phyloP scores from a whole-genome alignment of 768 basidiomycete species.

The Phlegmacium glaucopus region DNA sequence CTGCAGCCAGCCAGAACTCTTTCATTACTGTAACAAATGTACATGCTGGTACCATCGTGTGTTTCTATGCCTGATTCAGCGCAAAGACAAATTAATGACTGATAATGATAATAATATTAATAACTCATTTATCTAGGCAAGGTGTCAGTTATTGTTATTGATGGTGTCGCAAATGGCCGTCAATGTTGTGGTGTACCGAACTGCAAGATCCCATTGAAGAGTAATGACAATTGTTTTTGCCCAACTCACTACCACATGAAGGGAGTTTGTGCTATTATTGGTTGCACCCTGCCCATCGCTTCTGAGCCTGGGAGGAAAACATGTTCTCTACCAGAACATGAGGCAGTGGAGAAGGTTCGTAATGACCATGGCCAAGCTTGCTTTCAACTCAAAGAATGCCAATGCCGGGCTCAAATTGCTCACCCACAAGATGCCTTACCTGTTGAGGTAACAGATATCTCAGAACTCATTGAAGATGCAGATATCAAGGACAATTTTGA shows the following conservation, averaged over 20 bases:
- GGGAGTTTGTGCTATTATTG: constrained; percentile 1
- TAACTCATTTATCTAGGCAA: background rate
- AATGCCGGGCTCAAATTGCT: background rate
- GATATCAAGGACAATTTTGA: constrained; percentile 1
- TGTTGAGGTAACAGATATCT: background rate
- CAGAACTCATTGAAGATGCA: background rate
- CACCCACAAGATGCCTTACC: background rate
- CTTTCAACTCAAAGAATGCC: background rate
- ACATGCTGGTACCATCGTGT: constrained; percentile 8
- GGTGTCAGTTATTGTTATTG: constrained; percentile 11
- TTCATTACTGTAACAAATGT: constrained; percentile 13
- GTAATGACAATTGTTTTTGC: constrained; percentile 3
- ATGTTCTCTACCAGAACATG: background rate
- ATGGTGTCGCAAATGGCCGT: constrained; percentile 12
- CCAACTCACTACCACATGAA: background rate
- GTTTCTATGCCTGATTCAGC: background rate
- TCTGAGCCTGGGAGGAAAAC: background rate
- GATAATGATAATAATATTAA: background rate
- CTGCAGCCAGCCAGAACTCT: constrained; percentile 4
- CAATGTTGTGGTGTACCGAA: constrained; percentile 7
- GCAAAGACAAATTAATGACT: background rate
- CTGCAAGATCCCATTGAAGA: constrained; percentile 4
- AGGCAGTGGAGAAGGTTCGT: constrained; percentile 4
- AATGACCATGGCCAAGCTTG: constrained; percentile 2
- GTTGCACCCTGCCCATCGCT: background rate